These are phyloP conservation scores for Hypoxylon lienhwacheense DNA, from an alignment of 495 filamentous ascomycete species.

Conservation along the genomic window DNA sequence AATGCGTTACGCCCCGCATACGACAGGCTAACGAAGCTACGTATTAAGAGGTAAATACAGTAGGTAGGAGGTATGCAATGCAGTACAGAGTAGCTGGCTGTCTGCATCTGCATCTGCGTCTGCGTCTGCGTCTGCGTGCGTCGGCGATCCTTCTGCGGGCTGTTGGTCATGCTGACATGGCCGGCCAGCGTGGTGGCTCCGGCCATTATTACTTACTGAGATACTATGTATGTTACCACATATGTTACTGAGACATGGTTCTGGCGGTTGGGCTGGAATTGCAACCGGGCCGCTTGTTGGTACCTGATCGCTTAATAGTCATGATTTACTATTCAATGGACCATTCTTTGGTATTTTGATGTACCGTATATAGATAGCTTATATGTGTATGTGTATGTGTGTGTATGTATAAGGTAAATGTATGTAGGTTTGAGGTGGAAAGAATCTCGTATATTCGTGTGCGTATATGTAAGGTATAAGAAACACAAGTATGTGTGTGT, in stretches of 20 bases:
- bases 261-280: slow-evolving; percentile 42
- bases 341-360: slow-evolving; percentile 7
- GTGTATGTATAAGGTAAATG: slow-evolving; percentile 5
- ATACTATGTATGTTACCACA: too few relatives aligned
- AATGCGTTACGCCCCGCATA: slow-evolving; percentile 29
- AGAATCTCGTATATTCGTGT: too few relatives aligned
- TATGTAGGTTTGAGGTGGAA: slow-evolving; percentile 21
- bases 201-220: slow-evolving; percentile 30
- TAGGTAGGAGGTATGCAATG: too few relatives aligned
- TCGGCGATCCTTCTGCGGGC: slow-evolving; percentile 42
- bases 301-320: slow-evolving; percentile 39
- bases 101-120: too few relatives aligned
- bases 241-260: slow-evolving; percentile 38
- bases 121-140: too few relatives aligned
- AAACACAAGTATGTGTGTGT: too few relatives aligned
- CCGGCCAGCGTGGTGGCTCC: slow-evolving; percentile 33
- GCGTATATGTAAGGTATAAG: too few relatives aligned
- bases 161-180: slow-evolving; percentile 38
- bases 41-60: too few relatives aligned
- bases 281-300: slow-evolving; percentile 36
- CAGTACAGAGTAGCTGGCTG: slow-evolving; percentile 24
- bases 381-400: slow-evolving; percentile 9
- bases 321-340: slow-evolving; percentile 23
- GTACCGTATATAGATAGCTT: slow-evolving; percentile 3
- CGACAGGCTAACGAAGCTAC: slow-evolving; percentile 19